Base-by-base conservation (phyloP, 2,329 filamentous ascomycete species). In the Chaetothyriales sp. region DNA sequence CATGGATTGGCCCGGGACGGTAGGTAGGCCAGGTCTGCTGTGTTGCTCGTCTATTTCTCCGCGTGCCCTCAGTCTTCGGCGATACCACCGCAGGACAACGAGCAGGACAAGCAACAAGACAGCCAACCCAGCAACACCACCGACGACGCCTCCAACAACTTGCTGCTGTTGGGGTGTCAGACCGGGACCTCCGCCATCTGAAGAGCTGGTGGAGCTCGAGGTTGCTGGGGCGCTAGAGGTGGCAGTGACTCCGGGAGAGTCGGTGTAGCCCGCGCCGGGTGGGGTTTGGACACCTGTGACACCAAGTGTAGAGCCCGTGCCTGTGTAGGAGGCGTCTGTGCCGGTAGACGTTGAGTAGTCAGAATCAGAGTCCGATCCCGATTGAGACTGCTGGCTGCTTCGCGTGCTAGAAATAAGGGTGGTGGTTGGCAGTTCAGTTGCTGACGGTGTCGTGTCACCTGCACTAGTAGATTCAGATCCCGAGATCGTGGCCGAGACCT, bases 131-230 rank as follows among this genome's bases (percentile, higher is more conserved):
- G 77, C 77, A 47, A 80, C 70, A 45, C 78, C 78, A 15, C 79
- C 79, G 22, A 82, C 70, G n/a, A 81, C 75, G 46, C 77, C 78
- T 6, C 79, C 79, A 18, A 80, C 76, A 2, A 81, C 73, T 52
- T 71, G 15, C 73, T 72, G 20, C 74, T 77, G 44, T 68, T 64
- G 28, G 61, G 60, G 58, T 4, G 52, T 56, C 12, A 60, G 39
- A 12, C 54, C 48, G 25, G 56, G 44, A 18, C 56, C 47, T 18
- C 51, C 58, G 36, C 54, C 53, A 18, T 54, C 54, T 22, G 51
- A 53, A 39, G 62, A 49, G 43, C 51, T 53, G 49, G 58, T 50
- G 5, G 53, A 55, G 36, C 51, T 49, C 28, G 55, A 51, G 5
- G 49, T 46, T 15, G 56, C 49, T 3, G 50, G 15, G 15, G 50